phyloP scores from a whole-genome alignment of 2,329 filamentous ascomycete genomes.

The Aurifilum marmelostoma region DNA sequence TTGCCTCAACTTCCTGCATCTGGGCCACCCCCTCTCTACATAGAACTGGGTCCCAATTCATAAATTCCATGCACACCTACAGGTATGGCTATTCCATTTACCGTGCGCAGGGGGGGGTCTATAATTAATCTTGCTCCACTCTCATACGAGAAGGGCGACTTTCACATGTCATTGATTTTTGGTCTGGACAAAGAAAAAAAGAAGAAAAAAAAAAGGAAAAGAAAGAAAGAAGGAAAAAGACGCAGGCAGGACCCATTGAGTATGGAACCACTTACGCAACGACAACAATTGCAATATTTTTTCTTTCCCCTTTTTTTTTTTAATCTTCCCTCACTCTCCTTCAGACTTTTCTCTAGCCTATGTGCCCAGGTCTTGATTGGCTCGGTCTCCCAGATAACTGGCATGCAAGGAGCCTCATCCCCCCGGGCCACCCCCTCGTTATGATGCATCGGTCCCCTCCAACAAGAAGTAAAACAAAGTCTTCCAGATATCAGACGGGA shows the following conservation, averaged over 20 bases:
- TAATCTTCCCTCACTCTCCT: too few relatives aligned
- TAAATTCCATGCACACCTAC: too few relatives aligned
- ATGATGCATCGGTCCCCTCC: background rate
- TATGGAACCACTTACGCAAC: background rate
- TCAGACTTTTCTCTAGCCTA: background rate
- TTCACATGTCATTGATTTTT: background rate
- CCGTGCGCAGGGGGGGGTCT: background rate
- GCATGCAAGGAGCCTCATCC: background rate
- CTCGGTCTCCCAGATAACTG: background rate
- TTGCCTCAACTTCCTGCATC: background rate
- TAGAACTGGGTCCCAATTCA: background rate
- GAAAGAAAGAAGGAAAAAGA: background rate
- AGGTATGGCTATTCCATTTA: background rate
- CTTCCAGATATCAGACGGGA: background rate
- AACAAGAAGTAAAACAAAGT: background rate
- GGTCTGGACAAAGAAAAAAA: background rate
- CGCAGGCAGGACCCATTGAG: background rate
- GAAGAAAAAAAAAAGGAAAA: background rate
- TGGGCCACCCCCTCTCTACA: background rate
- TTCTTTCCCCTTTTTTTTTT: background rate
- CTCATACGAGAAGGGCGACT: background rate
- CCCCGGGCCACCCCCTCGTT: background rate
- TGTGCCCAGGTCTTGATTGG: background rate
- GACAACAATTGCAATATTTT: background rate
- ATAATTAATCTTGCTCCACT: background rate